Base-by-base conservation (phyloP, 2,329 filamentous ascomycete genomes). In the Aspergillaceae sp. region DNA sequence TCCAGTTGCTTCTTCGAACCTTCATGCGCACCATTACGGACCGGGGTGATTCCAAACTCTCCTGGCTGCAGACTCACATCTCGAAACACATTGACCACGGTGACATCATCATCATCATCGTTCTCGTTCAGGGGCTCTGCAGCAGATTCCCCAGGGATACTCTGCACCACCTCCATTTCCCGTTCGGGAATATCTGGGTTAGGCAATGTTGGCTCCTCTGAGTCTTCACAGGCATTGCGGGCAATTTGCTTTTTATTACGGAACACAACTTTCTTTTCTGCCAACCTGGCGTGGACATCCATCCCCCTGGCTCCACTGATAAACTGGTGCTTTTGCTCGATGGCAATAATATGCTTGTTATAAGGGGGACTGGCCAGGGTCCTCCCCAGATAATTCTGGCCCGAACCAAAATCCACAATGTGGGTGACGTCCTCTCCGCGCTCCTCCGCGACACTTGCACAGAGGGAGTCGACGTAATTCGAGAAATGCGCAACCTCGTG, bases 401-500 rank as follows among this genome's bases (percentile, higher is more conserved):
- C 92, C 44, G 89, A 95, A 29, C 92, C 92, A 66, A 97, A 95
- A 68, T 98, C 92, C 42, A 97, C 84, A 48, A 95, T 82, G 69
- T 97, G 90, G 0, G 88, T 87, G 49, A 96, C 82, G 5, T 59
- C 55, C 28, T 65, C 58, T 4, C 67, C 56, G 45, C 64, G 61
- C 9, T 75, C 68, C 41, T 73, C 67, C 0, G 73, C 71, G 37
- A 83, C 76, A 1, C 78, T 70, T 2, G 71, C 61, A 3, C 78
- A 75, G 27, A 95, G 76, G 29, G 78, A 75, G 45, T 87, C 78
- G 44, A 97, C 79, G 58, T 91, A 97, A 51, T 79, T 78, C n/a
- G 91, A 86, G 60, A 97, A 96, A 60, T 92, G 82, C 49, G 82
- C 79, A 30, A 97, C 92, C 70, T 98, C 92, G 60, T 98, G 92